phyloP scores from a whole-genome alignment of 139 green algal species.

The Ettlia oleoabundans region DNA sequence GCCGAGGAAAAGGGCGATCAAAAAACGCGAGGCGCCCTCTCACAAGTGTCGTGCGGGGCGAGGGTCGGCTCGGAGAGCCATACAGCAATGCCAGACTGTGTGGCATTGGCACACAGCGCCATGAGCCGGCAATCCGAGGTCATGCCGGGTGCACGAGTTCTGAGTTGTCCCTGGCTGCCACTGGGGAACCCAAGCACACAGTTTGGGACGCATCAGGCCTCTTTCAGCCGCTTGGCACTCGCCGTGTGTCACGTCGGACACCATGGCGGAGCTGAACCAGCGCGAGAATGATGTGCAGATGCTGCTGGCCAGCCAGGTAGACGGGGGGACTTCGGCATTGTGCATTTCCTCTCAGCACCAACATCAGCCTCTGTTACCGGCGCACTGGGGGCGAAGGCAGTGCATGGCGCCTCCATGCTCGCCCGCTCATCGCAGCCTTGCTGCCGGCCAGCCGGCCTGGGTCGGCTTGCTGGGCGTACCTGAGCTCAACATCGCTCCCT shows the following conservation, averaged over 20 bases:
- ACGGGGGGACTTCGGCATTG: background rate
- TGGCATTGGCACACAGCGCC: no score
- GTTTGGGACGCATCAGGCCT: background rate
- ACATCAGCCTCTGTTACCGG: background rate
- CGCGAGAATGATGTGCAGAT: slow-evolving; percentile 46
- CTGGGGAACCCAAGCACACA: background rate
- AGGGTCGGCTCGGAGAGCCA: no score
- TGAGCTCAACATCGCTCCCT: background rate
- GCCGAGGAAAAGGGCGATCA: no score
- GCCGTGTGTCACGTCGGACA: background rate
- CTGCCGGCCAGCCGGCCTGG: background rate
- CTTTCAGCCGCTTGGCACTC: background rate
- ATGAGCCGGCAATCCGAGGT: no score
- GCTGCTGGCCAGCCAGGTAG: slow-evolving; percentile 33
- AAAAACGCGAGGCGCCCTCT: no score
- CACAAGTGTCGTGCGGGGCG: no score
- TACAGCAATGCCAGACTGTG: no score
- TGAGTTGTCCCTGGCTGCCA: background rate
- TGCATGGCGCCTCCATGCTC: slow-evolving; percentile 29
- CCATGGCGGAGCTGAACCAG: background rate
- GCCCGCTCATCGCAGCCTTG: background rate
- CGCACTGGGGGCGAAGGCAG: background rate
- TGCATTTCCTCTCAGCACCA: background rate
- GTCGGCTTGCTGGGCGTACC: no score
- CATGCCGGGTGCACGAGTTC: no score